These are phyloP conservation scores for Rutidosis leptorrhynchoides DNA, from an alignment of 129 eudicot genomes.

Conservation along the genomic window DNA sequence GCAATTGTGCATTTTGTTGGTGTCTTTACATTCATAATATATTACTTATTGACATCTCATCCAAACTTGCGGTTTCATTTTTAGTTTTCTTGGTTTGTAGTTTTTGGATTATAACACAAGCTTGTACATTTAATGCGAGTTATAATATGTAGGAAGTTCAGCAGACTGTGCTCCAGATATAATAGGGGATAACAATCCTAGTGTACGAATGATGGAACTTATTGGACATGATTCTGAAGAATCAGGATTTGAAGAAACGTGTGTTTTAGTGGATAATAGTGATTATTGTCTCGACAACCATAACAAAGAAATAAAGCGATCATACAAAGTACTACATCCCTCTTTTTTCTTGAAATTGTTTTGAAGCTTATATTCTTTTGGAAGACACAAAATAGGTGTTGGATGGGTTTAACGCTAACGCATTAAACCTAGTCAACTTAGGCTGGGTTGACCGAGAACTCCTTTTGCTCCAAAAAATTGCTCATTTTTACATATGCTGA, in stretches of 20 bases:
- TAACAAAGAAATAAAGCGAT: conserved; percentile 37
- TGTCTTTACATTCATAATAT: neutral
- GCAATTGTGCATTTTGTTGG: neutral
- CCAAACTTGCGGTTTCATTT: neutral
- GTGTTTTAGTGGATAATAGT: conserved; percentile 57
- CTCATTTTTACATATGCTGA: neutral
- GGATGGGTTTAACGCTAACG: neutral
- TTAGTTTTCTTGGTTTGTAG: neutral
- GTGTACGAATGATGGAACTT: conserved; percentile 21
- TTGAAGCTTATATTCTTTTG: neutral
- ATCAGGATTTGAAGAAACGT: conserved; percentile 49
- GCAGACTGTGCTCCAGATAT: conserved; percentile 31
- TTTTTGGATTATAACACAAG: neutral
- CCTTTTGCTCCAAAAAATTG: neutral
- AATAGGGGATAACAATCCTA: conserved; percentile 24
- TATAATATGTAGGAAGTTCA: conserved; percentile 29
- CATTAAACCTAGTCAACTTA: neutral
- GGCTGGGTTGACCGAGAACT: neutral
- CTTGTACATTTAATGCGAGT: neutral
- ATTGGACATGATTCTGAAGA: conserved; percentile 18
- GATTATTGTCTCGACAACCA: conserved; percentile 32
- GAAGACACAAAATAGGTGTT: neutral
- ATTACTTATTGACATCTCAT: neutral
- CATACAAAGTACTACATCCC: conserved; percentile 58
- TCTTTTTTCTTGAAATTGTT: neutral